A percentile compares a stretch with the other conserved stretches of the same genome.
phyloP scores from a whole-genome alignment of 352 stramenopile species.

The Phytophthora pluvialis region DNA sequence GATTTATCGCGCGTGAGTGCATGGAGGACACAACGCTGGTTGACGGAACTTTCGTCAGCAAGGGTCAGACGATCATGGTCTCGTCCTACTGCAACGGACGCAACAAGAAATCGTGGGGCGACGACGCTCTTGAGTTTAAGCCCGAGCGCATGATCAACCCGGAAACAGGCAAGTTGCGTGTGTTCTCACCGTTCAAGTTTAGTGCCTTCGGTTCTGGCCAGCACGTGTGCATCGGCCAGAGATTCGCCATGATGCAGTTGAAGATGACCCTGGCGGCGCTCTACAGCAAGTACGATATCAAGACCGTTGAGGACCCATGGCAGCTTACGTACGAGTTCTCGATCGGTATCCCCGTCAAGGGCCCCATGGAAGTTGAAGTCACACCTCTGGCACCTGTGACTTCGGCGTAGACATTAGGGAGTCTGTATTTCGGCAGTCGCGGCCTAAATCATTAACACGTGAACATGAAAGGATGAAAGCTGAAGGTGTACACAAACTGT shows the following conservation, averaged over 20 bases:
- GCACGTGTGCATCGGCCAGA: constrained; percentile 61
- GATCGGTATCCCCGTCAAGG: constrained; percentile 48
- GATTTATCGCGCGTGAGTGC: constrained; percentile 52
- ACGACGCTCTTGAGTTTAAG: constrained; percentile 59
- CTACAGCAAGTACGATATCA: constrained; percentile 58
- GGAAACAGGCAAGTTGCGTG: constrained; percentile 37
- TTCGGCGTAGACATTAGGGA: neutral
- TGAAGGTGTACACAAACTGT: no score
- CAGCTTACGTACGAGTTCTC: constrained; percentile 57
- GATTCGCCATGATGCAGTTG: constrained; percentile 64
- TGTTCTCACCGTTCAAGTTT: constrained; percentile 32
- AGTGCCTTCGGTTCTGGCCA: constrained; percentile 56
- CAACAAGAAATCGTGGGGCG: constrained; percentile 49
- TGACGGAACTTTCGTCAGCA: constrained; percentile 34
- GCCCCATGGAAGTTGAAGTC: constrained; percentile 31
- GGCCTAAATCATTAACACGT: no score
- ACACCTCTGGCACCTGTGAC: constrained; percentile 10
- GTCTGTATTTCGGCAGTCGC: no score
- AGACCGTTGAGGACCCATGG: constrained; percentile 49
- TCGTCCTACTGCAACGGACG: constrained; percentile 36
- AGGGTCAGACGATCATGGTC: constrained; percentile 34
- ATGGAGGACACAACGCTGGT: constrained; percentile 39
- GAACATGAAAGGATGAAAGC: no score
- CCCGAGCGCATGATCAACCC: constrained; percentile 68
- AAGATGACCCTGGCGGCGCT: constrained; percentile 59